Evolutionary conservation across 768 basidiomycete species (phyloP), one percentile per base, ranked within the genome.

Genomic region (Mycena chlorophos): DNA sequence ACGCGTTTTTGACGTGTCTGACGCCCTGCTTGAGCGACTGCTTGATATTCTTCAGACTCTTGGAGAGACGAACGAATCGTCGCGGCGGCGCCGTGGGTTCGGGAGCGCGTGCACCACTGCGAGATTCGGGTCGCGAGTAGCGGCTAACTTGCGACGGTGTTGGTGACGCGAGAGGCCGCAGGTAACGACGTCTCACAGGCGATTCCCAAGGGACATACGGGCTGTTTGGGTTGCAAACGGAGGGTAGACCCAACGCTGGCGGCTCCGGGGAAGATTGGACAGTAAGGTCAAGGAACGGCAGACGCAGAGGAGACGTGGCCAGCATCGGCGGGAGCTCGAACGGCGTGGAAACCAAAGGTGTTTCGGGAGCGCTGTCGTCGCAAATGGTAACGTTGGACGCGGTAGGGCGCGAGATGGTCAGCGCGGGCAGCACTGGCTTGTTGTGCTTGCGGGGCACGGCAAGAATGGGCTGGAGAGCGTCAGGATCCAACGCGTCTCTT

Each of bases 151-250:
- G 67, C 31, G 68, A 75, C 49, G 69, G 71, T 66, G n/a, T n/a
- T n/a, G n/a, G n/a, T n/a, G 78, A 64, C 60, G 69, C 69, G 42
- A 63, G 57, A 19, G 78, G 78, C 51, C 60, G 75, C 55, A 73
- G 74, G 61, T 72, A 75, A 58, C 67, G 71, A 54, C 54, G 83
- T 69, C 65, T 82, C 71, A 64, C 67, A 23, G 73, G 67, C 26
- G 71, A 65, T 4, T 72, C 62, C 80, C 79, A 82, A 8, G 81
- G 81, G 4, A 80, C 76, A 50, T 82, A 82, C n/a, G 81, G 81
- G 63, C 77, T 80, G 49, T 81, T 81, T 5, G 80, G 78, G 64
- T 82, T 78, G 38, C 72, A 73, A 28, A 78, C 70, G 23, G 74
- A 68, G 5, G 76, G 72, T 29, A 75, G 67, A 61, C 62, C 68